Percentiles rank a stretch among this genome's conserved stretches.
Conservation (phyloP, 257 asterid genomes). For the Salvia hispanica region DNA sequence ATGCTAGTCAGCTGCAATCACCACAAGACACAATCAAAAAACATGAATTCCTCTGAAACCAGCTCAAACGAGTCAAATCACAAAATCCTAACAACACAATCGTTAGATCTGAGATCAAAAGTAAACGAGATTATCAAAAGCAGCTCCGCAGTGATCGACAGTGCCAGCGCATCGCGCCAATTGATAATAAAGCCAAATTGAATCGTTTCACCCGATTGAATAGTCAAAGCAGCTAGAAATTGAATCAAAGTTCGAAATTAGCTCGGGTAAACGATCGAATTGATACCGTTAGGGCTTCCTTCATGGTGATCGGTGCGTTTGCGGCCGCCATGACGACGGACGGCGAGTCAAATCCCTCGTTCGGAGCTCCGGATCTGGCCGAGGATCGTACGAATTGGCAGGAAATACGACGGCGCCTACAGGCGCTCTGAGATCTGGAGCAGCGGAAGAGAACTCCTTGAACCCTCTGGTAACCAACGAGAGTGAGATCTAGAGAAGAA, state of each 20-base stretch:
- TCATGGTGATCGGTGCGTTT: conserved; percentile 99
- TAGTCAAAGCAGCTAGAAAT: conserved; percentile 24
- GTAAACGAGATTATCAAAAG: conserved; percentile 13
- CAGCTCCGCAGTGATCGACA: conserved; percentile 23
- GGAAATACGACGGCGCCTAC: conserved; percentile 31
- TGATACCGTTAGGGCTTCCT: conserved; percentile 88
- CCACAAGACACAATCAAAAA: conserved; percentile 39
- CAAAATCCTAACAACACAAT: conserved; percentile 25
- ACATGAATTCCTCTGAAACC: conserved; percentile 34
- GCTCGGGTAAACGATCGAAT: conserved; percentile 24
- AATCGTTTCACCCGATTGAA: conserved; percentile 23
- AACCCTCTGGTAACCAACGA: conserved; percentile 43
- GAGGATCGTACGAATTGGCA: conserved; percentile 32
- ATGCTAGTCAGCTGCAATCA: conserved; percentile 86
- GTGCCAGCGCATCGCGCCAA: conserved; percentile 26
- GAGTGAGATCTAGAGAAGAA: conserved; percentile 40
- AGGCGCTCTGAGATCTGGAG: conserved; percentile 54
- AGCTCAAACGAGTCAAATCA: conserved; percentile 36
- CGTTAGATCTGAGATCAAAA: conserved; percentile 35
- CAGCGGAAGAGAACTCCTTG: conserved; percentile 51
- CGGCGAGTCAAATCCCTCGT: conserved; percentile 47
- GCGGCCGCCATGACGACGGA: conserved; percentile 96
- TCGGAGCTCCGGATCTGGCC: conserved; percentile 63
- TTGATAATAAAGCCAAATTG: conserved; percentile 27
- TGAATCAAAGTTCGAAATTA: conserved; percentile 26